These are phyloP conservation scores for Fraxinus floribunda DNA, from an alignment of 305 asterid genomes.

Conservation along the genomic window DNA sequence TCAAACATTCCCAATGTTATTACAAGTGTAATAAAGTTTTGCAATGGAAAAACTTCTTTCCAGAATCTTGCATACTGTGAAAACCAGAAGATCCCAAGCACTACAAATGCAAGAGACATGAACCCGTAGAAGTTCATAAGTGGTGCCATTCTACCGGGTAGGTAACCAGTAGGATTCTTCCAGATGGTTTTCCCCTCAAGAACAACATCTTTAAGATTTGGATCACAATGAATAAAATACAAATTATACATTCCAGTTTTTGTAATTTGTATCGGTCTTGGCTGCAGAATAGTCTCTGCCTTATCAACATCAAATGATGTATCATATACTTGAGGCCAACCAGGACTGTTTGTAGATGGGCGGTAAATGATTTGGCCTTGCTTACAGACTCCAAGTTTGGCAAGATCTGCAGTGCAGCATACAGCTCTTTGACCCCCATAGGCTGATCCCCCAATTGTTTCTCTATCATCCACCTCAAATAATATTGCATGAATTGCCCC, in stretches of 20 bases:
- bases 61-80: constrained; percentile 87
- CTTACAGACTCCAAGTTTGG: constrained; percentile 88
- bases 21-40: constrained; percentile 78
- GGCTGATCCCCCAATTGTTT: constrained; percentile 91
- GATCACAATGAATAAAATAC: constrained; percentile 88
- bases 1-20: constrained; percentile 90
- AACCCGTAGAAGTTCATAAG: constrained; percentile 80
- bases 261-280: constrained; percentile 66
- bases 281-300: constrained; percentile 48
- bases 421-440: constrained; percentile 97
- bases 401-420: constrained; percentile 90
- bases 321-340: constrained; percentile 86
- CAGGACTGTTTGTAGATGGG: constrained; percentile 65
- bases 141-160: constrained; percentile 99
- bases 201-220: constrained; percentile 61
- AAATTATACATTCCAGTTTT: constrained; percentile 93
- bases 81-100: constrained; percentile 89
- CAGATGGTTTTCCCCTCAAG: constrained; percentile 85
- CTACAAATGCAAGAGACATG: constrained; percentile 80
- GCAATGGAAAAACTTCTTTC: constrained; percentile 88
- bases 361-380: constrained; percentile 80
- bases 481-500: constrained; percentile 67
- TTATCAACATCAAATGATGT: constrained; percentile 58
- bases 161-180: constrained; percentile 87
- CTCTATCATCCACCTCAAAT: constrained; percentile 94